phyloP scores from a whole-genome alignment of 2,329 filamentous ascomycete genomes.

The Aaosphaeria arxii region DNA sequence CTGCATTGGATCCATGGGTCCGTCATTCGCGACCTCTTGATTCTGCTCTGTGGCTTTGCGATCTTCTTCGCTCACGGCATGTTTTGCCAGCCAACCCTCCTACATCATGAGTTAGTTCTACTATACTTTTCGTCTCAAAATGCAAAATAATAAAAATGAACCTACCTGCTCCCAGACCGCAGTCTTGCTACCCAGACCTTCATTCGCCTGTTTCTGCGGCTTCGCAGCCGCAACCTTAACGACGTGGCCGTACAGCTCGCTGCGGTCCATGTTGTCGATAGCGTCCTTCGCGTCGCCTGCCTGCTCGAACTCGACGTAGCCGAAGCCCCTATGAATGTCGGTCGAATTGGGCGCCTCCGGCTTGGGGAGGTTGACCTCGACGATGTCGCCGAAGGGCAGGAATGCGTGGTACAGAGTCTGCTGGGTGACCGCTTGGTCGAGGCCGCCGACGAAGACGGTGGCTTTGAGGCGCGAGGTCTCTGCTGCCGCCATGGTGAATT shows the following conservation, averaged over 20 bases:
- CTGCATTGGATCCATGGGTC: slow-evolving; percentile 85
- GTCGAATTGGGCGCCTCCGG: slow-evolving; percentile 75
- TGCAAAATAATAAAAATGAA: slow-evolving; percentile 7
- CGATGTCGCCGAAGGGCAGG: slow-evolving; percentile 93
- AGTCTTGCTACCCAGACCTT: slow-evolving; percentile 87
- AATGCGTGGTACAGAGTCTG: slow-evolving; percentile 84
- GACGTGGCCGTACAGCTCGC: slow-evolving; percentile 87
- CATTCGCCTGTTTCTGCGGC: slow-evolving; percentile 81
- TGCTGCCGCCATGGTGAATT: slow-evolving; percentile 56
- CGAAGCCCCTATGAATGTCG: slow-evolving; percentile 86
- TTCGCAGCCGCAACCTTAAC: slow-evolving; percentile 93
- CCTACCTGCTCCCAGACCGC: slow-evolving; percentile 95
- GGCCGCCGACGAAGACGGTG: slow-evolving; percentile 88
- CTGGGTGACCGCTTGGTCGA: slow-evolving; percentile 73
- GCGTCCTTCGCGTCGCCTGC: slow-evolving; percentile 85
- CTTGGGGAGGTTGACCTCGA: slow-evolving; percentile 86
- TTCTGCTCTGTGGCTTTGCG: slow-evolving; percentile 58
- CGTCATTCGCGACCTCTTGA: slow-evolving; percentile 51
- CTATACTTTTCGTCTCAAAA: slow-evolving; percentile 9
- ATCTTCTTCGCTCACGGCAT: slow-evolving; percentile 82
- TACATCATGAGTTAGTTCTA: slow-evolving; percentile 36
- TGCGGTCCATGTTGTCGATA: slow-evolving; percentile 98
- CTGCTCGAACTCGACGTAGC: slow-evolving; percentile 92
- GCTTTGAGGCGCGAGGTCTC: slow-evolving; percentile 82
- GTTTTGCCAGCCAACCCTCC: slow-evolving; percentile 91